Conservation (phyloP, 371 early-diverging fungal genomes). For the Zopfochytrium polystomum region DNA sequence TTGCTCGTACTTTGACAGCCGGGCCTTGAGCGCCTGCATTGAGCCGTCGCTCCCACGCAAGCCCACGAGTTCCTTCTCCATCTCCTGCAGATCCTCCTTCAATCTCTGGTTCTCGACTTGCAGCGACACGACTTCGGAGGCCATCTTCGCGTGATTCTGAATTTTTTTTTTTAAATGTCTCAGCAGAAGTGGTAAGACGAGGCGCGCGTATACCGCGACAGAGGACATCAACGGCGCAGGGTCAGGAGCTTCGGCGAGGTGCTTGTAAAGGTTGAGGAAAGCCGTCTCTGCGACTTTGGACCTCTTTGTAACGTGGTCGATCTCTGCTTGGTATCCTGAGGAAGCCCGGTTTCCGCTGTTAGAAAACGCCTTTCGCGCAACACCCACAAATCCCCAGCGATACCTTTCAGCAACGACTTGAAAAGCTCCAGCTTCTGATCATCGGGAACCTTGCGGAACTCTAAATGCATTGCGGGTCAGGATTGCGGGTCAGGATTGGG, state of each 20-base stretch:
- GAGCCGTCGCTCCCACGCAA: slow-evolving; percentile 49
- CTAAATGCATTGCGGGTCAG: slow-evolving; percentile 34
- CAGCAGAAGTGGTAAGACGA: background rate
- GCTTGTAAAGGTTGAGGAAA: slow-evolving; percentile 76
- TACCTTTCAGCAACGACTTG: slow-evolving; percentile 69
- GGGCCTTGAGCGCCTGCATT: slow-evolving; percentile 53
- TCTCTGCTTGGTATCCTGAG: slow-evolving; percentile 82
- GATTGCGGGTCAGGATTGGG: background rate
- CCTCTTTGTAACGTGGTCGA: slow-evolving; percentile 80
- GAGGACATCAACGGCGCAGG: slow-evolving; percentile 64
- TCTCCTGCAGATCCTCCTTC: slow-evolving; percentile 54
- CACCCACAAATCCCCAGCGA: background rate
- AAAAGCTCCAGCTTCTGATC: slow-evolving; percentile 72
- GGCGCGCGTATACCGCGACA: slow-evolving; percentile 2
- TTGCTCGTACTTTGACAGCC: slow-evolving; percentile 49
- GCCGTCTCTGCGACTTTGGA: slow-evolving; percentile 80
- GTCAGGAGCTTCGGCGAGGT: slow-evolving; percentile 81
- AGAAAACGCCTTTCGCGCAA: slow-evolving; percentile 1
- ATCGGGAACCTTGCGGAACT: slow-evolving; percentile 74
- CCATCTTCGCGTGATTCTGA: slow-evolving; percentile 61
- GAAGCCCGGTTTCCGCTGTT: background rate
- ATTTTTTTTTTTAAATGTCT: slow-evolving; percentile 1
- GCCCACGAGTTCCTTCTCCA: slow-evolving; percentile 40
- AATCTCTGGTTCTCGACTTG: slow-evolving; percentile 57
- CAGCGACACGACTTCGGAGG: slow-evolving; percentile 47